Percentiles rank a stretch among this genome's conserved stretches.
phyloP scores from a whole-genome alignment of 108 stramenopile genomes.

The Conticribra weissflogii region DNA sequence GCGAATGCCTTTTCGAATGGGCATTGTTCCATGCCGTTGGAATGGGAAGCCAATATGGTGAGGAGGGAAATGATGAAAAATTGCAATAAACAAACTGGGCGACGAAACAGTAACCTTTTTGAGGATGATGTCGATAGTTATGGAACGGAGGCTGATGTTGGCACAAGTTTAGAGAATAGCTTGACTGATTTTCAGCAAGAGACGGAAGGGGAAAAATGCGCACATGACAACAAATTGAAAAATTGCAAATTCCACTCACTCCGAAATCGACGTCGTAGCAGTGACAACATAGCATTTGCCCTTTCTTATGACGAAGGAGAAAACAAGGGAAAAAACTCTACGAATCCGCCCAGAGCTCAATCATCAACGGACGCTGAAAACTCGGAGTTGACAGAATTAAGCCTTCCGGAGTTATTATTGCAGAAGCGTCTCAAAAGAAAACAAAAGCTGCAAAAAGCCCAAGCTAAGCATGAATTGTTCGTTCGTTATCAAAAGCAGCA shows the following conservation, averaged over 20 bases:
- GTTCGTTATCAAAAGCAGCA: slow-evolving; percentile 11
- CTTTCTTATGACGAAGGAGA: not conserved
- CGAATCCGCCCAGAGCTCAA: not conserved
- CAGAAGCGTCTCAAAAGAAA: slow-evolving; percentile 31
- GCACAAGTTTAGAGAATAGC: too few relatives aligned
- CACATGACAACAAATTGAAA: not conserved
- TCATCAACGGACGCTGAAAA: not conserved
- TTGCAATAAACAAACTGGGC: not conserved
- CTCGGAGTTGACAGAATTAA: slow-evolving; percentile 1
- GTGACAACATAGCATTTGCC: not conserved
- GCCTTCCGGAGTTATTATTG: slow-evolving; percentile 38
- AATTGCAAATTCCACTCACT: not conserved
- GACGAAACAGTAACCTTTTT: not conserved
- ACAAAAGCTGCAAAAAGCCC: slow-evolving; percentile 16
- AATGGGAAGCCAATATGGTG: slow-evolving; percentile 12
- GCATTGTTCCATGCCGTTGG: not conserved
- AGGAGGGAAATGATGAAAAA: slow-evolving; percentile 10
- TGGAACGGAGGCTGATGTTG: too few relatives aligned
- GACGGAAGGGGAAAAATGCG: too few relatives aligned
- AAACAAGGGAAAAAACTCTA: not conserved
- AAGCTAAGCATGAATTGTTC: slow-evolving; percentile 19
- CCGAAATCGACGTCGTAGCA: not conserved
- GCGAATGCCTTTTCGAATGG: too few relatives aligned
- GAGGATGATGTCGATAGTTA: not conserved
- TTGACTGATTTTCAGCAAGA: too few relatives aligned